Conservation (phyloP, 208 protist species). For the Leishmania mexicana region DNA sequence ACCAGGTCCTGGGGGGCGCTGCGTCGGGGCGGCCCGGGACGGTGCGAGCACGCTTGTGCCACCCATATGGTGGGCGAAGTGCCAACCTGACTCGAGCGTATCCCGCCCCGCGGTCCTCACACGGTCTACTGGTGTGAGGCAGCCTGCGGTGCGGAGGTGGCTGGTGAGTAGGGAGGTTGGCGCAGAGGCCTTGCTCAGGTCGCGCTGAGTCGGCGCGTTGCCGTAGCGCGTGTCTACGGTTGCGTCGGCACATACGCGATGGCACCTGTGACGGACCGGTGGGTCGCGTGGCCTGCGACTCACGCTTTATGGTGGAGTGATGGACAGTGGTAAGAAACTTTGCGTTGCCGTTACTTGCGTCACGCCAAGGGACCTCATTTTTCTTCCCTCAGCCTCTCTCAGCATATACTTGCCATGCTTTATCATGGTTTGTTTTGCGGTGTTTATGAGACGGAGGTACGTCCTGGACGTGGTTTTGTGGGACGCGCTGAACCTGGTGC, state of each 20-base stretch:
- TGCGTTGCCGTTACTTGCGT: background rate
- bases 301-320: background rate
- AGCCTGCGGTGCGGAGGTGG: background rate
- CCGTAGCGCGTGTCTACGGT: background rate
- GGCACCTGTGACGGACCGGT: background rate
- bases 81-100: background rate
- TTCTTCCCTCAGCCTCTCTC: background rate
- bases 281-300: background rate
- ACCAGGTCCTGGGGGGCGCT: background rate
- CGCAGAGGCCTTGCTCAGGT: background rate
- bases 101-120: background rate
- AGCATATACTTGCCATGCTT: too few relatives aligned
- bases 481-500: background rate
- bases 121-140: background rate
- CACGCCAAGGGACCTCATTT: background rate
- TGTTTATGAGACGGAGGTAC: too few relatives aligned
- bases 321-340: too few relatives aligned
- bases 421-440: background rate
- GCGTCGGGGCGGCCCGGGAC: background rate
- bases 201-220: background rate
- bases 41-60: background rate
- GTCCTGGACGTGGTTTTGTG: background rate
- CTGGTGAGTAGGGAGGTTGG: background rate
- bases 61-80: background rate
- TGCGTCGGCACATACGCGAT: background rate